phyloP scores from a whole-genome alignment of 169 alveolate species.

The Plasmodium gaboni region DNA sequence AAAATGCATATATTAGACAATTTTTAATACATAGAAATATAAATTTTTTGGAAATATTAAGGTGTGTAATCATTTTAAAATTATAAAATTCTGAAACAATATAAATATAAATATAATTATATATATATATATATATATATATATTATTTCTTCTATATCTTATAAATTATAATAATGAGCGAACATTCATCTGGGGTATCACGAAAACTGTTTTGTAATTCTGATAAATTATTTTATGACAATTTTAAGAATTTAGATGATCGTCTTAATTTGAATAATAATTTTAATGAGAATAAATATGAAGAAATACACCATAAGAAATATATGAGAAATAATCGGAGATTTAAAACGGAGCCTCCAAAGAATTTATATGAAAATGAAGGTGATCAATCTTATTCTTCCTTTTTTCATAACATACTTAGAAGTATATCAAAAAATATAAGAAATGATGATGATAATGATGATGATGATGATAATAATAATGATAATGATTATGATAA shows the following conservation, averaged over 20 bases:
- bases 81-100: no score
- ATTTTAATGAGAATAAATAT: slow-evolving; percentile 63
- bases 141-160: neutral
- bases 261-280: slow-evolving; percentile 55
- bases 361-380: slow-evolving; percentile 16
- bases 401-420: slow-evolving; percentile 54
- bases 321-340: slow-evolving; percentile 36
- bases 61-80: neutral
- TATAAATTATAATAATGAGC: slow-evolving; percentile 19
- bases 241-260: slow-evolving; percentile 57
- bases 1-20: no score
- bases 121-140: neutral
- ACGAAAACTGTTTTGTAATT: slow-evolving; percentile 30
- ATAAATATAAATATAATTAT: no score
- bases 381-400: neutral
- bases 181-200: slow-evolving; percentile 22
- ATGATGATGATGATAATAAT: neutral
- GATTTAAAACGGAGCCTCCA: slow-evolving; percentile 71
- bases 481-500: neutral
- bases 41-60: no score
- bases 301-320: slow-evolving; percentile 7
- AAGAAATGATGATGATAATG: neutral
- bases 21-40: no score
- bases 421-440: slow-evolving; percentile 32
- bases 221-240: slow-evolving; percentile 60